Percentiles rank a stretch among this genome's conserved stretches.
Conservation (phyloP, 352 stramenopile genomes). For the Aphanomyces stellatus region DNA sequence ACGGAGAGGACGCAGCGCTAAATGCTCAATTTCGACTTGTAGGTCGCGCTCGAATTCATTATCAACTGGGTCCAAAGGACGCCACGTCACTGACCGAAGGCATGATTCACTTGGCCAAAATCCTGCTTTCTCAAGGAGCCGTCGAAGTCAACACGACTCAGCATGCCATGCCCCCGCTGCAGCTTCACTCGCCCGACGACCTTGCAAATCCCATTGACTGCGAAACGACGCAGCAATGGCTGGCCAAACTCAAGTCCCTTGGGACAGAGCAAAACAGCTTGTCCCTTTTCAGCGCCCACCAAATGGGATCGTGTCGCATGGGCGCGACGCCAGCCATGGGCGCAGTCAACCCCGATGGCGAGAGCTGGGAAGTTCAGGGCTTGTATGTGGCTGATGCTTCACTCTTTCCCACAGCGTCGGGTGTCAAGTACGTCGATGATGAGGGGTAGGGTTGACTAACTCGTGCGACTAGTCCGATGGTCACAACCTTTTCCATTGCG, state of each 20-base stretch:
- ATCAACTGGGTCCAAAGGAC: constrained; percentile 18
- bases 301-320: constrained; percentile 31
- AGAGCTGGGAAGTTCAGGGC: constrained; percentile 28
- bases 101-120: constrained; percentile 20
- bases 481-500: constrained; percentile 17
- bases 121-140: constrained; percentile 23
- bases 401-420: constrained; percentile 28
- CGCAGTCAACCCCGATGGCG: constrained; percentile 27
- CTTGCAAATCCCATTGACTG: constrained; percentile 18
- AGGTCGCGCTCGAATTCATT: neutral
- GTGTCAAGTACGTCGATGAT: constrained; percentile 18
- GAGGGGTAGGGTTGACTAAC: neutral
- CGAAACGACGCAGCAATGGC: constrained; percentile 17
- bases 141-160: constrained; percentile 21
- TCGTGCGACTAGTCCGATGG: constrained; percentile 4
- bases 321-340: neutral
- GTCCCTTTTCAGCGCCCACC: constrained; percentile 25
- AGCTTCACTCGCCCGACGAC: constrained; percentile 9
- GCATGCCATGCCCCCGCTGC: constrained; percentile 1
- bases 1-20: too few relatives aligned
- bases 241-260: neutral
- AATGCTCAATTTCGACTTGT: too few relatives aligned
- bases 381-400: constrained; percentile 28
- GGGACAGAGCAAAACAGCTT: constrained; percentile 20
- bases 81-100: constrained; percentile 20